phyloP scores from a whole-genome alignment of 2,329 filamentous ascomycete genomes.

The Beauveria medogensis region DNA sequence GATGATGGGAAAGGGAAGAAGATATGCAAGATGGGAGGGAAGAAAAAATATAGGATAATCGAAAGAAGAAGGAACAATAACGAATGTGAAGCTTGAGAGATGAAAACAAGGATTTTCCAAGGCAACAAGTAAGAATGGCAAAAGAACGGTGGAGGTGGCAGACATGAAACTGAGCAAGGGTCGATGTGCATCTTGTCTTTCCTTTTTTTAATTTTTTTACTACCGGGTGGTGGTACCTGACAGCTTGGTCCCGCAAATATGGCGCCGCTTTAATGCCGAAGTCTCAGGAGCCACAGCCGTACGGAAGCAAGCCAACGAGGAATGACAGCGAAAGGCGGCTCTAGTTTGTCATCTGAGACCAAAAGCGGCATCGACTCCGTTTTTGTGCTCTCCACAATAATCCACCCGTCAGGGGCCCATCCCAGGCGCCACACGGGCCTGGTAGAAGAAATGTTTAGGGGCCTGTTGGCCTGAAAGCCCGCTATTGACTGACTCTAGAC shows the following conservation, averaged over 20 bases:
- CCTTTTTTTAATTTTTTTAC: neutral
- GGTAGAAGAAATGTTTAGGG: neutral
- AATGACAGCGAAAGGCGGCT: neutral
- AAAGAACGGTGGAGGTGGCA: slow-evolving; percentile 2
- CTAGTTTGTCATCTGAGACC: neutral
- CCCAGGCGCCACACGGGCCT: neutral
- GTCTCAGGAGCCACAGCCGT: no score
- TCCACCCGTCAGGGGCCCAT: neutral
- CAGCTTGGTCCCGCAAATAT: neutral
- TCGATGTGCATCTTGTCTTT: neutral
- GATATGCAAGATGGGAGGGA: neutral
- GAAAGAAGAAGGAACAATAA: slow-evolving; percentile 14
- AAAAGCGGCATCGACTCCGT: neutral
- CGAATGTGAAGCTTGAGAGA: slow-evolving; percentile 5
- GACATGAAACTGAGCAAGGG: slow-evolving; percentile 8
- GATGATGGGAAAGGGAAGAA: slow-evolving; percentile 15
- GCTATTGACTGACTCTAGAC: neutral
- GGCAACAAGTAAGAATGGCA: slow-evolving; percentile 5
- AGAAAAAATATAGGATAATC: slow-evolving; percentile 12
- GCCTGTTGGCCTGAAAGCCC: neutral
- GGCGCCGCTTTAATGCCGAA: neutral
- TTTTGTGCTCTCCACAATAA: neutral
- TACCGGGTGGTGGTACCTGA: neutral
- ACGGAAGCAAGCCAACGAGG: no score
- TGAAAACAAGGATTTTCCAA: neutral